These are phyloP conservation scores for Aplosporella prunicola DNA, from an alignment of 2,329 filamentous ascomycete species.

Conservation along the genomic window DNA sequence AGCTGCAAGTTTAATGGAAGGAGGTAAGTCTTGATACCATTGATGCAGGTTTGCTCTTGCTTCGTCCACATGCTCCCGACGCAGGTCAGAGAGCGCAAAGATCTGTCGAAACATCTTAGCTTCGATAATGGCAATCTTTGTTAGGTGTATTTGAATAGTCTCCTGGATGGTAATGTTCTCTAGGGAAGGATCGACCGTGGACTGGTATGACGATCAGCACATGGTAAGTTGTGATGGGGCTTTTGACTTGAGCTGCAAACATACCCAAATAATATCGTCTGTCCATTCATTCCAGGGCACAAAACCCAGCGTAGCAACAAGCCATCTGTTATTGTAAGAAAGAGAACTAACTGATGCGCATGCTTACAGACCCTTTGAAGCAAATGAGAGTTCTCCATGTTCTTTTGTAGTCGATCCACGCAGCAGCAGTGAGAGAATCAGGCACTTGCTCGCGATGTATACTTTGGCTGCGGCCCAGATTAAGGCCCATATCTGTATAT, in stretches of 20 bases:
- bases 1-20: slow-evolving; percentile 13
- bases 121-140: slow-evolving; percentile 17
- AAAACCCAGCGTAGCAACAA: slow-evolving; percentile 15
- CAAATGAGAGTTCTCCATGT: slow-evolving; percentile 15
- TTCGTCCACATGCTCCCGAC: slow-evolving; percentile 7
- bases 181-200: background rate
- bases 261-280: background rate
- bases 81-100: slow-evolving; percentile 1
- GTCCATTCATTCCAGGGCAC: slow-evolving; percentile 2
- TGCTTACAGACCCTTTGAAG: slow-evolving; percentile 10
- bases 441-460: slow-evolving; percentile 5
- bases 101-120: slow-evolving; percentile 13
- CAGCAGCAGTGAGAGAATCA: background rate
- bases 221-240: background rate
- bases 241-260: too few relatives aligned
- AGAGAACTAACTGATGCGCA: background rate
- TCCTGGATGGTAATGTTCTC: slow-evolving; percentile 6
- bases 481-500: slow-evolving; percentile 14
- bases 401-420: slow-evolving; percentile 11
- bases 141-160: slow-evolving; percentile 14
- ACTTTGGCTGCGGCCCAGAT: slow-evolving; percentile 11
- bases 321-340: slow-evolving; percentile 12
- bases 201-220: background rate
- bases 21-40: slow-evolving; percentile 12
- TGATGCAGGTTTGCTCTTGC: slow-evolving; percentile 12